Base-by-base conservation (phyloP, 176 grass and related monocot genomes). In the Metroxylon sagu region DNA sequence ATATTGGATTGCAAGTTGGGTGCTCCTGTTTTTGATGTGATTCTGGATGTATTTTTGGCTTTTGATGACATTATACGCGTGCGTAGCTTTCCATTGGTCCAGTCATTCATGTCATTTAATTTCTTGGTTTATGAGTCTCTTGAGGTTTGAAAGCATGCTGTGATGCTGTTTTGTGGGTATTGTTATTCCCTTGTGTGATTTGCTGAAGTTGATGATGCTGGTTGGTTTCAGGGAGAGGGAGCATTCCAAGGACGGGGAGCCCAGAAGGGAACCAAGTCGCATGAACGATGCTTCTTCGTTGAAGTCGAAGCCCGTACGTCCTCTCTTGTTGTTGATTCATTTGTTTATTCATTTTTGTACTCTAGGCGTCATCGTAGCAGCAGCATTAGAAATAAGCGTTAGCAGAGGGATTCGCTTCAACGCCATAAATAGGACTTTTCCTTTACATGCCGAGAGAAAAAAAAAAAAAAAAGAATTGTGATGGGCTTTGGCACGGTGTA, bases 241-340 rank as follows among this genome's bases (percentile, higher is more conserved):
- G 27, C 52, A 66, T 18, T 59, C 68, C 19, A 66, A 59, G 50
- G 70, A 75, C 51, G 76, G 55, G 59, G 83, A 83, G 3, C 6
- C 76, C 49, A 76, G 73, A 62, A 85, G 81, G 57, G 84, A 84
- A 64, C 64, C 69, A 18, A 82, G 71, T 26, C 69, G 64, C 51
- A 43, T 69, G 71, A 79, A 67, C 62, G 72, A 86, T 79, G 65
- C 61, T 76, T 61, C 78, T 57, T 68, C 80, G 16, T 65, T 87
- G 67, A 79, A 76, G 73, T 57, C 50, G 64, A 81, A 77, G 75
- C 81, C 71, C 87, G 86, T 82, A 87, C 77, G 82, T 89, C 29
- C 61, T 73, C 74, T 79, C 74, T 79, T 79, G 80, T 85, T 62
- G 56, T 85, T 62, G 56, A 77, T 64, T 66, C 52, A 56, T 85